Evolutionary conservation across 140 eudicot species (phyloP).

Genomic region (Oenanthe javanica): DNA sequence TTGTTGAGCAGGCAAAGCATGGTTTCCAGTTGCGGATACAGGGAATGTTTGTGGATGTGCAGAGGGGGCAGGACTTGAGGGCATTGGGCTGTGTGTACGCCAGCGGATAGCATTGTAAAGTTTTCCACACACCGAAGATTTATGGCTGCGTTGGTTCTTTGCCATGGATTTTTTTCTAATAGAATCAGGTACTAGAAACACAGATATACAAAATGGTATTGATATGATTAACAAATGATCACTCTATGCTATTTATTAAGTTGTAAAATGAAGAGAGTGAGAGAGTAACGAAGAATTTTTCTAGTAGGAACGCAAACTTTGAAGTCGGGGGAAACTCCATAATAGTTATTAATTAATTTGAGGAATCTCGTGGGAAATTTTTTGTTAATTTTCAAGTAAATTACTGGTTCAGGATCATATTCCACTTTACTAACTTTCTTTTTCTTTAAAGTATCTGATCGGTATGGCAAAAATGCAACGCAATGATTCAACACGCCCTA

Average conservation of each 20-base stretch:
- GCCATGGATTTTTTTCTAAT: not conserved
- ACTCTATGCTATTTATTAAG: conserved; percentile 4
- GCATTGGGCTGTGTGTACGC: not conserved
- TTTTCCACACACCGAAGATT: not conserved
- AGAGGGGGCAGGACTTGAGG: conserved; percentile 7
- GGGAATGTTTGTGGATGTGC: not conserved
- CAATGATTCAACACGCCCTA: conserved; percentile 3
- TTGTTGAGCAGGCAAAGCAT: not conserved
- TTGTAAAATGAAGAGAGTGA: not conserved
- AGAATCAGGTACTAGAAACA: not conserved
- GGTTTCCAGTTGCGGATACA: not conserved
- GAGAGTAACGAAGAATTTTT: not conserved
- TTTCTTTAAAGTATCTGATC: not conserved
- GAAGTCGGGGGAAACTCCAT: conserved; percentile 10
- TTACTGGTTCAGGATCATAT: conserved; percentile 7
- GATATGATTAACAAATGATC: not conserved
- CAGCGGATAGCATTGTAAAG: conserved; percentile 9
- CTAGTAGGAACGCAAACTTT: conserved; percentile 5
- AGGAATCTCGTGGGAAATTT: conserved; percentile 2
- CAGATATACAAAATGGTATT: not conserved
- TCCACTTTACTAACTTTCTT: not conserved
- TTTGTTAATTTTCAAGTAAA: not conserved
- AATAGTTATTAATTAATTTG: not conserved
- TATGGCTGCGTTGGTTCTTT: not conserved
- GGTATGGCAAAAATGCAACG: not conserved